phyloP scores from a whole-genome alignment of 352 stramenopile genomes.

The Globisporangium sylvaticum region DNA sequence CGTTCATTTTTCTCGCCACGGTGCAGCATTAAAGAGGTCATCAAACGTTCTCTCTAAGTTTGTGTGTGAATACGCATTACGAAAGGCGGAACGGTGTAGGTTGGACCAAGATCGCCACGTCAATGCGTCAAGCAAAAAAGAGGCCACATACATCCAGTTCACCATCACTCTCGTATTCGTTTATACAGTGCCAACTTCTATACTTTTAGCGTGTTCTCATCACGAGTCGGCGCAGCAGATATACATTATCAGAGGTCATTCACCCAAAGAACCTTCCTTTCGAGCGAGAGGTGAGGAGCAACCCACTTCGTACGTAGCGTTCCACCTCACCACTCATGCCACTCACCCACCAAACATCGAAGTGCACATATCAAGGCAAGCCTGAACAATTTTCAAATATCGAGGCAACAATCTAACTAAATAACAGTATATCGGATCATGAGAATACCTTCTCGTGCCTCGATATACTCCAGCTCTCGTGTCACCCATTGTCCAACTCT shows the following conservation, averaged over 20 bases:
- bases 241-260: not conserved
- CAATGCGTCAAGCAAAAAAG: not conserved
- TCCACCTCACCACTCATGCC: not conserved
- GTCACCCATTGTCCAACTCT: not conserved
- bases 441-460: not conserved
- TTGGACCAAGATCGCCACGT: not conserved
- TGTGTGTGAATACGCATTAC: not conserved
- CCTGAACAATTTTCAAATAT: not conserved
- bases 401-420: not conserved
- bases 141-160: not conserved
- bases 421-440: not conserved
- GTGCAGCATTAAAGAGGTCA: not conserved
- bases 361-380: not conserved
- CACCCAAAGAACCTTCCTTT: not conserved
- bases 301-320: not conserved
- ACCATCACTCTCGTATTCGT: not conserved
- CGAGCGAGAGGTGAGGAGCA: not conserved
- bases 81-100: not conserved
- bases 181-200: not conserved
- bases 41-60: too few species aligned
- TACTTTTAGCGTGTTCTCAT: not conserved
- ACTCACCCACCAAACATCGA: not conserved
- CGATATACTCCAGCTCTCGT: not conserved
- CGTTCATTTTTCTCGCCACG: too few species aligned
- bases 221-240: not conserved